Percentiles rank a stretch among this genome's conserved stretches.
Evolutionary conservation across 768 basidiomycete species (phyloP).

Genomic region (Nidularia sp.): DNA sequence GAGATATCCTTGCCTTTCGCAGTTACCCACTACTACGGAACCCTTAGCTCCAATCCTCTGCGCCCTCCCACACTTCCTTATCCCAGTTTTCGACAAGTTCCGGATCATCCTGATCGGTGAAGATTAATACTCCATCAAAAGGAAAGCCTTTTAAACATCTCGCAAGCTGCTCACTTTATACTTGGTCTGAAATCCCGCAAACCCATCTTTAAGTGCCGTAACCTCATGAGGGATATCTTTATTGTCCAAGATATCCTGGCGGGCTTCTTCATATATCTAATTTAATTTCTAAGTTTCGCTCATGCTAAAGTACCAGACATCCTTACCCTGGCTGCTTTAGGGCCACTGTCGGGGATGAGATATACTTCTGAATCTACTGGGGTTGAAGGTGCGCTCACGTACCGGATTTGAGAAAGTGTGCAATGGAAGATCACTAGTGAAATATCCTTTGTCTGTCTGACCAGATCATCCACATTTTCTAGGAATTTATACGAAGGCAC

Average conservation of each 20-base stretch:
- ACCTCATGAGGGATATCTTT: slow-evolving; percentile 49
- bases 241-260: slow-evolving; percentile 39
- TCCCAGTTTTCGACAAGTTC: slow-evolving; percentile 77
- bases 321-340: slow-evolving; percentile 67
- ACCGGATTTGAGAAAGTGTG: slow-evolving; percentile 73
- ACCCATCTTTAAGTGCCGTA: slow-evolving; percentile 67
- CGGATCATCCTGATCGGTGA: slow-evolving; percentile 48
- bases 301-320: slow-evolving; percentile 7
- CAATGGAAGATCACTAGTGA: slow-evolving; percentile 77
- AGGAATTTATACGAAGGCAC: slow-evolving; percentile 61
- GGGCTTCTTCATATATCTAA: slow-evolving; percentile 66
- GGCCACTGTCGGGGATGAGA: slow-evolving; percentile 46
- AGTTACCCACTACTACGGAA: no score
- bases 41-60: no score
- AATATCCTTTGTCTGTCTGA: slow-evolving; percentile 57
- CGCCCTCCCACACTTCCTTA: slow-evolving; percentile 49
- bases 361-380: background rate
- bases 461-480: slow-evolving; percentile 50
- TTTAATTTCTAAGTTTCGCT: no score
- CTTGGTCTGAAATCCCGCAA: slow-evolving; percentile 62
- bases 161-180: slow-evolving; percentile 46
- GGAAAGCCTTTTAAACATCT: no score
- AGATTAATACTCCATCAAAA: no score
- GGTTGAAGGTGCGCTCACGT: slow-evolving; percentile 18
- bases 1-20: no score